phyloP scores from a whole-genome alignment of 78 protist genomes.

The Protostelium mycophagum region DNA sequence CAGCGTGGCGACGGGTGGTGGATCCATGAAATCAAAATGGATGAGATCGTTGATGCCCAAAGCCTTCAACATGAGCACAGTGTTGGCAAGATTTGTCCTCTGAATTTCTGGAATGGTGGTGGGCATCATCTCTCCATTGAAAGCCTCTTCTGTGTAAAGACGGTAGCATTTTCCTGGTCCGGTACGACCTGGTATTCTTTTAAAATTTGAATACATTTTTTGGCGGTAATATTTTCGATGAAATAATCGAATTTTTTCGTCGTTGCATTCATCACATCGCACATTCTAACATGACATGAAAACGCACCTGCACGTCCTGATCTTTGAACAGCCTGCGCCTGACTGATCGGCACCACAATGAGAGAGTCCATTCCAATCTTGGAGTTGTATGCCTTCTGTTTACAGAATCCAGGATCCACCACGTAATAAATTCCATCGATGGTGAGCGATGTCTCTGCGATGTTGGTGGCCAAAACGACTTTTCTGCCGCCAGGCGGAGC shows the following conservation, averaged over 20 bases:
- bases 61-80: conserved; percentile 88
- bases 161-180: conserved; percentile 99
- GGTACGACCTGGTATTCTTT: conserved; percentile 87
- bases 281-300: too few species aligned
- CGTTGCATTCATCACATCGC: too few species aligned
- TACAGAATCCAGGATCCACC: conserved; percentile 83
- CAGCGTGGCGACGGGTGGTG: conserved; percentile 93
- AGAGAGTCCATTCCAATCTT: conserved; percentile 95
- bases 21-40: conserved; percentile 98
- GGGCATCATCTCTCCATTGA: conserved; percentile 91
- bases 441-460: conserved; percentile 90
- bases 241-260: too few species aligned
- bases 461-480: conserved; percentile 85
- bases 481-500: conserved; percentile 87
- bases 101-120: conserved; percentile 98
- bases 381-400: conserved; percentile 93
- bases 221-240: too few species aligned
- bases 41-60: conserved; percentile 83
- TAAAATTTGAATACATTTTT: too few species aligned
- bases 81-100: conserved; percentile 95
- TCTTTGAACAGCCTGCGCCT: conserved; percentile 93
- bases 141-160: conserved; percentile 97
- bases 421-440: conserved; percentile 83
- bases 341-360: conserved; percentile 92
- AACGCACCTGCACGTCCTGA: conserved; percentile 97